phyloP scores from a whole-genome alignment of 441 rosid species.

The Viola pubescens region DNA sequence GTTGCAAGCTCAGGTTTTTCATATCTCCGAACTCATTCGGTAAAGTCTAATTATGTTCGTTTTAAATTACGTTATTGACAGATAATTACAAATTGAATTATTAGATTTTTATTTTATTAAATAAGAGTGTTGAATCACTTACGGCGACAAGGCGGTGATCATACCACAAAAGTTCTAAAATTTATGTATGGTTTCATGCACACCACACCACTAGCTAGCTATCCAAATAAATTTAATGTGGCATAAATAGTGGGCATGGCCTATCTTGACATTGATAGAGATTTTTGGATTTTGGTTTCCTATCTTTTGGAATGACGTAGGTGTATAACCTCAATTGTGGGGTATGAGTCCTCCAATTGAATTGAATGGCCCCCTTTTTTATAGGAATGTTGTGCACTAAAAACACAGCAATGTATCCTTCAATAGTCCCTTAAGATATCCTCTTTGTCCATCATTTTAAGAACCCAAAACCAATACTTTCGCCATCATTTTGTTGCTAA shows the following conservation, averaged over 20 bases:
- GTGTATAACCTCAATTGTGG: not conserved
- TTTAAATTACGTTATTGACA: too few relatives aligned
- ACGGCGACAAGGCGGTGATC: too few relatives aligned
- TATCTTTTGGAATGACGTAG: not conserved
- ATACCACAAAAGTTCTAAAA: too few relatives aligned
- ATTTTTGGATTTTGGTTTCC: constrained; percentile 4
- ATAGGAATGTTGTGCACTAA: constrained; percentile 11
- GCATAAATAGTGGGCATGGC: constrained; percentile 10
- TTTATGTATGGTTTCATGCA: too few relatives aligned
- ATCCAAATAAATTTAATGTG: constrained; percentile 6
- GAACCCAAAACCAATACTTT: too few relatives aligned
- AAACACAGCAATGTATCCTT: constrained; percentile 2
- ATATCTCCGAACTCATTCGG: too few relatives aligned
- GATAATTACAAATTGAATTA: too few relatives aligned
- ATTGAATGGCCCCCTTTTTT: constrained; percentile 10
- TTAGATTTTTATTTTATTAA: too few relatives aligned
- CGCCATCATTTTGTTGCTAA: not conserved
- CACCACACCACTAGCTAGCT: too few relatives aligned
- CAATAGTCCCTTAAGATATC: not conserved
- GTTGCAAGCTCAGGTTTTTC: too few relatives aligned
- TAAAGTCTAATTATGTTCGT: too few relatives aligned
- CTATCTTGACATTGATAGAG: constrained; percentile 5
- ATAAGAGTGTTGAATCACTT: too few relatives aligned
- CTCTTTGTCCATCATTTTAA: not conserved
- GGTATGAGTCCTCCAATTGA: not conserved